phyloP scores from a whole-genome alignment of 768 basidiomycete species.

The Rhizopogon vesiculosus region DNA sequence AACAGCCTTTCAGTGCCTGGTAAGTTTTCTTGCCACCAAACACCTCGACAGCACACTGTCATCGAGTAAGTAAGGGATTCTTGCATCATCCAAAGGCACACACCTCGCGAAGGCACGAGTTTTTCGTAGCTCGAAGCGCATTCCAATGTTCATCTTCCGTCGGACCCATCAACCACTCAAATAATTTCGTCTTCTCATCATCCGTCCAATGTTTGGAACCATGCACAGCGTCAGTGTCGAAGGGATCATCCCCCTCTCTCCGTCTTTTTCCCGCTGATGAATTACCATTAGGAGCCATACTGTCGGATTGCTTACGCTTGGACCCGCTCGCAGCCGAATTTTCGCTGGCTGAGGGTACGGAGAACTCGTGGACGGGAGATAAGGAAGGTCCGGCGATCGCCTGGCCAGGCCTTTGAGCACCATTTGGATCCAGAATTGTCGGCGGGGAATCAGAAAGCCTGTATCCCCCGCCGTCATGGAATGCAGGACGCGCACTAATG shows the following conservation, averaged over 20 bases:
- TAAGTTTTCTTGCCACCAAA: constrained; percentile 78
- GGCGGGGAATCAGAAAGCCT: constrained; percentile 28
- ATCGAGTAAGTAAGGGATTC: constrained; percentile 1
- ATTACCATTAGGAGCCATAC: constrained; percentile 10
- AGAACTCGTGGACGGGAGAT: constrained; percentile 26
- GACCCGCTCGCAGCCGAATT: constrained; percentile 13
- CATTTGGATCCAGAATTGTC: constrained; percentile 23
- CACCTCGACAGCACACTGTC: constrained; percentile 64
- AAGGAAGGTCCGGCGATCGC: constrained; percentile 23
- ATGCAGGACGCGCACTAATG: constrained; percentile 26
- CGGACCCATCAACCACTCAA: constrained; percentile 72
- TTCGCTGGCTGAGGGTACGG: constrained; percentile 25
- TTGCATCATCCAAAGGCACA: constrained; percentile 2
- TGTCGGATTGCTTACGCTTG: constrained; percentile 48
- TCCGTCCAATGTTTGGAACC: constrained; percentile 86
- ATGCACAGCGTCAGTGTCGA: constrained; percentile 35
- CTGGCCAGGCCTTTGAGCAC: constrained; percentile 20
- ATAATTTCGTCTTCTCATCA: constrained; percentile 74
- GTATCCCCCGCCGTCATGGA: constrained; percentile 22
- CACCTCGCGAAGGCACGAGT: constrained; percentile 79
- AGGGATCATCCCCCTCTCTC: constrained; percentile 26
- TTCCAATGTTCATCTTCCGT: constrained; percentile 77
- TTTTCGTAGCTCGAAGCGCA: constrained; percentile 72
- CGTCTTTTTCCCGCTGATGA: constrained; percentile 25
- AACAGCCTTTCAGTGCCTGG: constrained; percentile 80